Conservation (phyloP, 2,329 filamentous ascomycete species). For the Tolypocladium album region DNA sequence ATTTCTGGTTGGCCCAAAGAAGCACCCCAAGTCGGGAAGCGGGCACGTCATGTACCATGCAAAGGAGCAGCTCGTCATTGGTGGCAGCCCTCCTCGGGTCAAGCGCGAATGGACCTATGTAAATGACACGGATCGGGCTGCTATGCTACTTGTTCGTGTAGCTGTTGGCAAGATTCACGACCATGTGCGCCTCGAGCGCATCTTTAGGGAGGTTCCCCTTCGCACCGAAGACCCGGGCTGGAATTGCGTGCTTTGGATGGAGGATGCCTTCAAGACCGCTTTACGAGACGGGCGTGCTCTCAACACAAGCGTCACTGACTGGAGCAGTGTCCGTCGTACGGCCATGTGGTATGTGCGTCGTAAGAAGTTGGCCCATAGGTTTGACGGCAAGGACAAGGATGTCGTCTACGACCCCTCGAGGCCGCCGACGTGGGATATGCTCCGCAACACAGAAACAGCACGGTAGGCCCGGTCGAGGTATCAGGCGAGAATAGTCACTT, state of each 20-base stretch:
- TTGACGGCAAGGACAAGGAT: constrained; percentile 19
- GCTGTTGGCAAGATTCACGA: constrained; percentile 20
- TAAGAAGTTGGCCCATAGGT: constrained; percentile 28
- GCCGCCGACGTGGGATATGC: constrained; percentile 23
- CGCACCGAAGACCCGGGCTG: constrained; percentile 19
- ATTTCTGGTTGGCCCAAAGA: constrained; percentile 24
- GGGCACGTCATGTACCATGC: constrained; percentile 18
- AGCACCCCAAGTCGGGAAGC: constrained; percentile 6
- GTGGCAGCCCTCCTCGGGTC: constrained; percentile 2
- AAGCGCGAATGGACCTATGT: constrained; percentile 16
- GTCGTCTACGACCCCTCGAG: constrained; percentile 16
- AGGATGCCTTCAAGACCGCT: constrained; percentile 24
- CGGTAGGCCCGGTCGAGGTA: neutral
- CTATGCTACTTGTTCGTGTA: constrained; percentile 13
- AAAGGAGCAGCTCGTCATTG: constrained; percentile 14
- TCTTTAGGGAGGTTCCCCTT: constrained; percentile 19
- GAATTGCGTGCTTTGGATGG: constrained; percentile 32
- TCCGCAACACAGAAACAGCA: constrained; percentile 13
- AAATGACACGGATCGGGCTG: constrained; percentile 2
- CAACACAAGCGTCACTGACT: constrained; percentile 20
- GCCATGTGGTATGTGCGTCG: constrained; percentile 26
- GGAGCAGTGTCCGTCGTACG: constrained; percentile 20
- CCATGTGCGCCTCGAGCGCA: constrained; percentile 11
- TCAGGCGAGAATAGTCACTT: neutral
- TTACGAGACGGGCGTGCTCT: constrained; percentile 17